Percentiles rank a stretch among this genome's conserved stretches.
Conservation (phyloP, 352 stramenopile species). For the Pythium angustatum region DNA sequence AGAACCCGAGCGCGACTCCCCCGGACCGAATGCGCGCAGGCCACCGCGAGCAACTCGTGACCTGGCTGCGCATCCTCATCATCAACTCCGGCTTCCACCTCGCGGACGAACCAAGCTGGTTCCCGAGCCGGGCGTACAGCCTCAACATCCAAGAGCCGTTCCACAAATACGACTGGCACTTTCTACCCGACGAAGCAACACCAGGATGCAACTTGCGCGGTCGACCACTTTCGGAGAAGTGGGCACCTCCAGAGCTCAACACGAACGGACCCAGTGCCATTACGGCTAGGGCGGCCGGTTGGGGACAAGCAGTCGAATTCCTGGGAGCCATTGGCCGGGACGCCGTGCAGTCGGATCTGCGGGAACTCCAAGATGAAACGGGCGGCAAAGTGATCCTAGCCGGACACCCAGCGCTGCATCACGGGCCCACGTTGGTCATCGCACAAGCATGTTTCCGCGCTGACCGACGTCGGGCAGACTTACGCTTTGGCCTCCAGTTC, state of each 20-base stretch:
- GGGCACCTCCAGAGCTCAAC: not conserved
- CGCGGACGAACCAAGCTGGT: not conserved
- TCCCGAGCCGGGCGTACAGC: not conserved
- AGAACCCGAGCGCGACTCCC: not conserved
- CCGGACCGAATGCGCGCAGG: not conserved
- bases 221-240: not conserved
- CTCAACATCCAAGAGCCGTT: not conserved
- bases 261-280: not conserved
- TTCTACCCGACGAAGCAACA: not conserved
- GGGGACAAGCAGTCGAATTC: not conserved
- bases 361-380: not conserved
- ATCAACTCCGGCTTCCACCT: not conserved
- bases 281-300: not conserved
- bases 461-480: not conserved
- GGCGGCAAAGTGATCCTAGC: not conserved
- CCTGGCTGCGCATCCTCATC: slow-evolving; percentile 2
- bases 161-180: not conserved
- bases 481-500: not conserved
- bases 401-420: not conserved
- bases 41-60: not conserved
- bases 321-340: not conserved
- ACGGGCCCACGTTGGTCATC: not conserved
- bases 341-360: not conserved
- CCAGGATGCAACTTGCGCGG: not conserved
- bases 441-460: not conserved